Evolutionary conservation across 345 rosid genomes (phyloP), one percentile per base, ranked within the genome.

Genomic region (Excoecaria agallocha): DNA sequence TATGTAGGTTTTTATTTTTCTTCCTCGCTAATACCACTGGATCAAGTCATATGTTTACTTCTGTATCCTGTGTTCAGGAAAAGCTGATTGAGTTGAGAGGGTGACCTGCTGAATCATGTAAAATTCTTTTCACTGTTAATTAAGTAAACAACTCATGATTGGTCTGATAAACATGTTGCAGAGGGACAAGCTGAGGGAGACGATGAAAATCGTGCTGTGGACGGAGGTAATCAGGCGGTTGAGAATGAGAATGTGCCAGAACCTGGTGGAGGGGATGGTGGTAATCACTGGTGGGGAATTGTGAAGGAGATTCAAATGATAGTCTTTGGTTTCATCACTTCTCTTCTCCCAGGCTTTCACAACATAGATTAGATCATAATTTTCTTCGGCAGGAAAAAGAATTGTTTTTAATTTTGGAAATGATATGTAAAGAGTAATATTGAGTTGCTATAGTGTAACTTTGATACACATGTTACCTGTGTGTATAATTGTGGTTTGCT

Each of bases 301-400:
- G 88, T 90, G 52, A 96, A 88, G 85, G 99, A 96, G 87, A 88
- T 96, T 81, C 97, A 96, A 80, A 91, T 96, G 96, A 90, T 96
- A 13, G 91, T 96, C 50, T 90, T 96, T 6, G 99, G 99, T 62
- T 96, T 93, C 83, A 91, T 96, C 62, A 91, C 98, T 39, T 96
- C 98, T 39, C 92, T 93, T 37, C 97, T 96, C 66, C 99, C 99
- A 3, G 99, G 98, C 60, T 93, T 96, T 77, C 97, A 93, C 82
- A 88, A 96, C 86, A 75, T 90, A 77, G 99, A 96, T 58, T 93
- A 93, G 86, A 37, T 65, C n/a, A 30, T 67, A 17, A 30, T 30
- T 30, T 19, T 43, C 30, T 49, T 54, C 20, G 51, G 49, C 41
- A 8, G 63, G 60, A 8, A 16, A 54, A 7, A 3, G 3, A 10